Evolutionary conservation across 257 asterid genomes (phyloP).

Genomic region (Forsythia viridissima): DNA sequence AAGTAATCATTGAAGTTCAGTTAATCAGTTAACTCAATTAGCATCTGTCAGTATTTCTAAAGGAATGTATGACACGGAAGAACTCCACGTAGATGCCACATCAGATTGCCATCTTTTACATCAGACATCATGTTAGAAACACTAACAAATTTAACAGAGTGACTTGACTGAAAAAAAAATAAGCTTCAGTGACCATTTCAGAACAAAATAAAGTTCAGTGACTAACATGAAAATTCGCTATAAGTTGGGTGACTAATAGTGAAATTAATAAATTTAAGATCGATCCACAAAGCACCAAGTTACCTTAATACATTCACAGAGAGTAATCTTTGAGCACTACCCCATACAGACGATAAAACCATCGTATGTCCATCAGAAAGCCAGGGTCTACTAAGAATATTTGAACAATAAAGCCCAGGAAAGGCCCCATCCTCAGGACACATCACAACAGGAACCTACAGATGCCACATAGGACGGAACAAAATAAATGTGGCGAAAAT

Average conservation of each 20-base stretch:
- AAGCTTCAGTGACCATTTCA: background rate
- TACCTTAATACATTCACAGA: slow-evolving; percentile 75
- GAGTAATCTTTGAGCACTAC: slow-evolving; percentile 65
- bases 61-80: background rate
- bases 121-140: background rate
- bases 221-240: background rate
- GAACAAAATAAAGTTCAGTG: background rate
- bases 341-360: slow-evolving; percentile 80
- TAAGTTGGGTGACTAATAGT: background rate
- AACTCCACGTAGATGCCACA: background rate
- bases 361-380: slow-evolving; percentile 84
- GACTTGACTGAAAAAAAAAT: background rate
- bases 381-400: slow-evolving; percentile 66
- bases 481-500: slow-evolving; percentile 8
- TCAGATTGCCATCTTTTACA: background rate
- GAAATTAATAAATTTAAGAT: background rate
- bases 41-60: background rate
- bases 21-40: background rate
- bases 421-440: slow-evolving; percentile 79
- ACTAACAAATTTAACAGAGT: background rate
- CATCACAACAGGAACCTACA: slow-evolving; percentile 78
- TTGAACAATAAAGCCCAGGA: slow-evolving; percentile 77
- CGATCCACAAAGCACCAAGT: slow-evolving; percentile 12
- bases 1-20: too few species aligned
- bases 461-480: slow-evolving; percentile 20